A percentile compares a stretch with the other conserved stretches of the same genome.
Conservation (phyloP, 352 stramenopile species). For the Globisporangium nodosum region DNA sequence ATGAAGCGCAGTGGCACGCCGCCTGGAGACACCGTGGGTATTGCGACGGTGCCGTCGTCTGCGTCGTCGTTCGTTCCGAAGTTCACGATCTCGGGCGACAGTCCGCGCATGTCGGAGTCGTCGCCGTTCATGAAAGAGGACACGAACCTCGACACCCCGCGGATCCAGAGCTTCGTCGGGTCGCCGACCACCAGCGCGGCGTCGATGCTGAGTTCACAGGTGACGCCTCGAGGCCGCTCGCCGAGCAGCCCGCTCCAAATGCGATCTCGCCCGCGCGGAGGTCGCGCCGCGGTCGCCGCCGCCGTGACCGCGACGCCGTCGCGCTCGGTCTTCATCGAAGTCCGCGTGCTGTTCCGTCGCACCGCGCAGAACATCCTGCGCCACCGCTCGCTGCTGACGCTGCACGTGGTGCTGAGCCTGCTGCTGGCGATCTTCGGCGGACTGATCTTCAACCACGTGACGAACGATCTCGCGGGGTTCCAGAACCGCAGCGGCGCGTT, state of each 20-base stretch:
- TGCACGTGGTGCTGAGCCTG: constrained; percentile 58
- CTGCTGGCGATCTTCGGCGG: constrained; percentile 57
- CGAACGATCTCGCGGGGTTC: constrained; percentile 77
- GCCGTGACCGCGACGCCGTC: constrained; percentile 9
- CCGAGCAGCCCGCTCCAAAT: constrained; percentile 22
- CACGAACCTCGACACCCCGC: constrained; percentile 37
- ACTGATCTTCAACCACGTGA: constrained; percentile 78
- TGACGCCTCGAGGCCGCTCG: constrained; percentile 17
- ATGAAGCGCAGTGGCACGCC: constrained; percentile 33
- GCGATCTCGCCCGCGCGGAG: background rate
- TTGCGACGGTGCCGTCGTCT: background rate
- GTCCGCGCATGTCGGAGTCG: constrained; percentile 27
- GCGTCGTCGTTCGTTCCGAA: constrained; percentile 17
- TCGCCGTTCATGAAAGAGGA: constrained; percentile 59
- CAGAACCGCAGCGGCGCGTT: constrained; percentile 83
- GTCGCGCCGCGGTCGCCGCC: background rate
- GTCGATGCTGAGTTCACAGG: constrained; percentile 1
- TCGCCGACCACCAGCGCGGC: constrained; percentile 13
- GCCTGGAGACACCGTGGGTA: background rate
- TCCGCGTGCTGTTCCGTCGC: constrained; percentile 64
- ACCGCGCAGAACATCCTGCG: constrained; percentile 70
- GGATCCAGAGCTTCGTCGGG: constrained; percentile 26
- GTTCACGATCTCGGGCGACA: constrained; percentile 23
- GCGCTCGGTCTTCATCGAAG: constrained; percentile 48
- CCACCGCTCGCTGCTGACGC: constrained; percentile 59